Base-by-base conservation (phyloP, 345 rosid genomes). In the Eutrema japonicum region DNA sequence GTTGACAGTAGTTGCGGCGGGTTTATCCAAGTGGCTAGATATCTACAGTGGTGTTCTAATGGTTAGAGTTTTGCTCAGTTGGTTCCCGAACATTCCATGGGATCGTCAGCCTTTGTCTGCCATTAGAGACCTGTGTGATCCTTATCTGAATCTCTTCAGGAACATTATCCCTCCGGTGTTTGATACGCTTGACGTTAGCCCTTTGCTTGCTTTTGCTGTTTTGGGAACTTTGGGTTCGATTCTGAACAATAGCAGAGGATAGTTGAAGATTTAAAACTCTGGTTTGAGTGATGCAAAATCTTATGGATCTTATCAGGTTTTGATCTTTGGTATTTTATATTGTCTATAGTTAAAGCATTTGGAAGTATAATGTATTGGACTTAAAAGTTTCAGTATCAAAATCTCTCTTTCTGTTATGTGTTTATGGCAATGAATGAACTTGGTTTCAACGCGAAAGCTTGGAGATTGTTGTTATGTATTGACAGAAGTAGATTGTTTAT, bases 21-120 rank as follows among this genome's bases (percentile, higher is more conserved):
- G 96, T 1, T 33, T 93, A 77, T 83, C 94, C 18, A 91, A 89
- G 76, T 91, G 97, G 97, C 87, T 91, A 0, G 96, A 93, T 53
- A 88, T 91, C 13, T 89, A 91, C 85, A 91, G 94, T 14, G 96
- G 90, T 64, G 95, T 89, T 38, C 72, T 94, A 79, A 83, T 89
- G 97, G 89, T 94, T 48, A 83, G 97, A 84, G 98, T 94, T 47
- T 82, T 94, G 78, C 90, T 91, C 10, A 89, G 97, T 74, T 94
- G 96, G 98, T 94, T 94, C 77, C 98, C 96, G 0, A 94, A 94
- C 71, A 87, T 89, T 4, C 96, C 95, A 0, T 91, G 96, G 98
- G 96, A 94, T 47, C 78, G 90, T 22, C 97, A 89, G 81, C 96
- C 97, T 1, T 69, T 91, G 35, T 84, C 93, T 5, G 97, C 96